Base-by-base conservation (phyloP, 768 basidiomycete genomes). In the Leccinum longicurvipes region DNA sequence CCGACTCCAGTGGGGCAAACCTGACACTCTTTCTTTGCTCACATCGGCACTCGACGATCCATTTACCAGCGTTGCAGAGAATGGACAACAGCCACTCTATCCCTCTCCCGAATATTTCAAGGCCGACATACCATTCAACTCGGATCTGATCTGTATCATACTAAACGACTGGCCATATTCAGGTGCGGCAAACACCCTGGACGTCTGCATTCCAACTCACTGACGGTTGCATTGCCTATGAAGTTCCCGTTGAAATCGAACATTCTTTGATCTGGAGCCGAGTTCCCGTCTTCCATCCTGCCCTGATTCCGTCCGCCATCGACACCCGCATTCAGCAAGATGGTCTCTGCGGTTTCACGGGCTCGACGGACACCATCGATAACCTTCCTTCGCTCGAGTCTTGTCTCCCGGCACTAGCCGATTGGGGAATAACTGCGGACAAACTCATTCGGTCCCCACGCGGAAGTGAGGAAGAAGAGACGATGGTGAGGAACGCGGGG, bases 141-240 rank as follows among this genome's bases (percentile, higher is more conserved):
- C 76, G 12, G 73, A 82, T 32, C 73, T 82, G 51, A 73, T 90
- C 60, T 87, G 84, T 63, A 83, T 92, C 58, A 87, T 87, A 46
- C 84, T 76, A 63, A 91, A 93, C 64, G 90, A 92, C 66, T 94
- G 91, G 91, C 91, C 91, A 0, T 94, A 94, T 70, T 91, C 89
- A 7, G 83, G 89, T 87, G 62, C 52, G 76, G 45, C 10, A 50
- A 31, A 28, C 45, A 31, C 25, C 32, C 15, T 54, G 19, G 6
- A 21, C 5, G 34, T 32, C 15, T 39, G 11, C 34, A 42, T 42
- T 29, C 23, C 25, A 11, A 9, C 29, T 51, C 9, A 31, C 32
- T 59, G 41, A 54, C 32, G 44, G 17, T n/a, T 47, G 2, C n/a
- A 28, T 32, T 24, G 39, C n/a, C n/a, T n/a, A 3, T 24, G 8